Evolutionary conservation across 108 stramenopile species (phyloP), one percentile per base, ranked within the genome.

Genomic region (Cyclotella atomus): DNA sequence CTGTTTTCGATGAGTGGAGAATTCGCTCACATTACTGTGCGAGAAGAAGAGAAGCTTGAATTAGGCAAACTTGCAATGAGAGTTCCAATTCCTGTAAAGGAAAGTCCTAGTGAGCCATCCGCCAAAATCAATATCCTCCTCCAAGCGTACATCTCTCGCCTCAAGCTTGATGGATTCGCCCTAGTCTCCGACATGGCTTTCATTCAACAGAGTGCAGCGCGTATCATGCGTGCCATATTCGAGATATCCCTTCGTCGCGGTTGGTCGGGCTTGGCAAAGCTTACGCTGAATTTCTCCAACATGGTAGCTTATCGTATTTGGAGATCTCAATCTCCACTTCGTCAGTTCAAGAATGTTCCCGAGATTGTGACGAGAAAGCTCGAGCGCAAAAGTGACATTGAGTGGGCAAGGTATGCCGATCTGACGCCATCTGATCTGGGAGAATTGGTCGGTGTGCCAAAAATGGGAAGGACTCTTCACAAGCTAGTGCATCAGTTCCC

Each of bases 111-210:
- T 56, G 98, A 99, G 75, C 91, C 95, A 44, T 86, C 91, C n/a
- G 94, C 94, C 47, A 97, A 99, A 81, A 87, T 99, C 54, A 99
- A 99, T 77, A 97, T 97, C 49, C 88, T 99, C 47, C 87, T 99
- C 19, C 99, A 99, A 83, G 95, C 98, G 9, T 99, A 98, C 81
- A 98, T 99, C 75, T 96, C 95, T 59, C 87, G 96, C 49, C 84
- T 99, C n/a, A 93, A 88, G 60, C 85, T 99, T 9, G 99, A 99
- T 73, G 99, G 99, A n/a, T 98, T 98, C 77, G 99, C 99, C 12
- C 83, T 99, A 29, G 88, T 95, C 14, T 88, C 97, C 47, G 99
- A 99, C 83, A 99, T 99, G 97, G 95, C 95, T 15, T 98, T 97
- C 81, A 96, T 99, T 59, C 97, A 98, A 83, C 98, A 99, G 76